Base-by-base conservation (phyloP, 768 basidiomycete species). In the Astraeus odoratus region DNA sequence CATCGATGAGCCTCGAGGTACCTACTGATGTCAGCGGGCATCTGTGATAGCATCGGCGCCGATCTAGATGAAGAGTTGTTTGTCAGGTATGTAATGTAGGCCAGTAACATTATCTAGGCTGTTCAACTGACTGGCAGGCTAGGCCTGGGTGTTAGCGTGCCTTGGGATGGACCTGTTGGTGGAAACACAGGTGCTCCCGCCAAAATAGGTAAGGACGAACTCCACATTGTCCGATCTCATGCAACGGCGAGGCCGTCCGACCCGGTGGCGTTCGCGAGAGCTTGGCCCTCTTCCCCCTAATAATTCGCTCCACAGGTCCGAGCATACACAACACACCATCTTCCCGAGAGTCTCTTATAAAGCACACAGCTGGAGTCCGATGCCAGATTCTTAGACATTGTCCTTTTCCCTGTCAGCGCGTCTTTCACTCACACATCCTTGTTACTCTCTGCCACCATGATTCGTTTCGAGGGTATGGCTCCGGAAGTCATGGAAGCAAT, bases 401-500 rank as follows among this genome's bases (percentile, higher is more conserved):
- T 44, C 37, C 34, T 18, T 45, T 13, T 20, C 16, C 44, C 36
- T 15, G 34, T 42, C 43, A 38, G 19, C 42, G 40, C 30, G 13
- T 12, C 15, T 23, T 35, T 33, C 30, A 39, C n/a, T 34, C 40
- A 38, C 31, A 29, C 46, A 8, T 18, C 43, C 4, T 39, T 39
- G 23, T 31, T 3, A 33, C n/a, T 42, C 37, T 27, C 5, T 13
- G 20, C 15, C n/a, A 47, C 23, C 19, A 87, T 87, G 85, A 87
- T 88, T 59, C 78, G 84, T 43, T 86, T 87, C 71, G 84, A 87
- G 61, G 76, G 71, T 44, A 68, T 87, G 49, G 73, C 84, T 10
- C 76, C 79, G 23, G 85, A 86, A 55, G 82, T 87, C 39, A 78
- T 83, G 74, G 81, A 86, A 60, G 81, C 86, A 6, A 85, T 88